Evolutionary conservation across 2,329 filamentous ascomycete species (phyloP).

Genomic region (Blastomyces percursus): DNA sequence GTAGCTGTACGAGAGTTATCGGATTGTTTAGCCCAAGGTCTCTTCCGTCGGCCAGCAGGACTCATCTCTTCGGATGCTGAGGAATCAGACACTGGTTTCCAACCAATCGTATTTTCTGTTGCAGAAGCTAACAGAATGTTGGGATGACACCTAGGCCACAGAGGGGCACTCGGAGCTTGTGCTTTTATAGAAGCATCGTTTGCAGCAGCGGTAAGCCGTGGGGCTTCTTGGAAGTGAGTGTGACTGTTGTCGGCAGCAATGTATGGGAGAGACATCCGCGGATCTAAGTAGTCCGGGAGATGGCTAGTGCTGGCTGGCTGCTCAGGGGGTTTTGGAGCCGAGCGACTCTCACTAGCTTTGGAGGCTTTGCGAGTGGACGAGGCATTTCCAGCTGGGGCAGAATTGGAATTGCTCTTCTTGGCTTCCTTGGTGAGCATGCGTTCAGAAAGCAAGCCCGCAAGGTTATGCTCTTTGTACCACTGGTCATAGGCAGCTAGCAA

Average conservation of each 20-base stretch:
- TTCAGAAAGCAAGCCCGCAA: slow-evolving; percentile 64
- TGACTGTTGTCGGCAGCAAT: slow-evolving; percentile 2
- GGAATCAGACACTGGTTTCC: slow-evolving; percentile 10
- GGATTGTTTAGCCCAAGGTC: not conserved
- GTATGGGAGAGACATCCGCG: slow-evolving; percentile 13
- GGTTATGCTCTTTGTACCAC: slow-evolving; percentile 64
- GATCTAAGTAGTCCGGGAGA: slow-evolving; percentile 13
- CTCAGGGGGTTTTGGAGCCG: not conserved
- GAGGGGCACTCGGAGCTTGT: slow-evolving; percentile 7
- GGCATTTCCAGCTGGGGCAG: not conserved
- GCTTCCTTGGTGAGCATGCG: slow-evolving; percentile 65
- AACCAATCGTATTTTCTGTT: slow-evolving; percentile 3
- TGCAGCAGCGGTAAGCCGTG: not conserved
- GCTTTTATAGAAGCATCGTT: not conserved
- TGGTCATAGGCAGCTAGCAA: slow-evolving; percentile 58
- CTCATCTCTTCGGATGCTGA: slow-evolving; percentile 12
- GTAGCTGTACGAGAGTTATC: not conserved
- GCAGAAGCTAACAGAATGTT: slow-evolving; percentile 3
- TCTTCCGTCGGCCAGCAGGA: slow-evolving; percentile 10
- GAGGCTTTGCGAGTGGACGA: not conserved
- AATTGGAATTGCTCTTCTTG: slow-evolving; percentile 40
- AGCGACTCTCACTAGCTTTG: not conserved
- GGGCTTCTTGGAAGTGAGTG: not conserved
- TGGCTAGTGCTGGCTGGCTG: not conserved
- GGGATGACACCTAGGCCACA: slow-evolving; percentile 6